Evolutionary conservation across 1,284 basidiomycete species (phyloP).

Genomic region (Volvariella surrecta): DNA sequence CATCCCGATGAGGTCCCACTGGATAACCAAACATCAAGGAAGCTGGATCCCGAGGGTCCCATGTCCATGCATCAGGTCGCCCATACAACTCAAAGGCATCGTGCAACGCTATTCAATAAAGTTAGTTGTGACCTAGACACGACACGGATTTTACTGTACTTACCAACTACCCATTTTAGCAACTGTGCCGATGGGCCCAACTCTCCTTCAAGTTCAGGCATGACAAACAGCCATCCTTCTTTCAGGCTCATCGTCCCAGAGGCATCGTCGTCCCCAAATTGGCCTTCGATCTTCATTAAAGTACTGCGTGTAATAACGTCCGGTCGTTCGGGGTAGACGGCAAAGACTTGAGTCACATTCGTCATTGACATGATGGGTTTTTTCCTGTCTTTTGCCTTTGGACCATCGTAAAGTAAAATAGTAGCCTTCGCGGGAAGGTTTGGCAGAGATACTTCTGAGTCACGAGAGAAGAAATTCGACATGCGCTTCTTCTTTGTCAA

Average conservation of each 20-base stretch:
- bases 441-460: conserved; percentile 17
- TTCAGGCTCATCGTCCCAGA: conserved; percentile 48
- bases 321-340: conserved; percentile 93
- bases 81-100: conserved; percentile 87
- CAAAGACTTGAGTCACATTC: conserved; percentile 66
- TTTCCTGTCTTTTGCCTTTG: conserved; percentile 65
- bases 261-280: conserved; percentile 69
- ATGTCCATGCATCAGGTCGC: conserved; percentile 73
- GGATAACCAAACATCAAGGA: conserved; percentile 83
- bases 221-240: conserved; percentile 82
- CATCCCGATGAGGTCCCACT: conserved; percentile 66
- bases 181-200: conserved; percentile 56
- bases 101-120: conserved; percentile 53
- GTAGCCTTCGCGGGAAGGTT: conserved; percentile 31
- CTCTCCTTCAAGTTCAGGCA: conserved; percentile 65
- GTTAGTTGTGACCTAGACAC: conserved; percentile 5
- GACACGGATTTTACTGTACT: conserved; percentile 13
- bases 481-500: conserved; percentile 50
- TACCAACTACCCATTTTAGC: conserved; percentile 91
- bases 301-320: conserved; percentile 83
- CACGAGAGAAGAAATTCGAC: conserved; percentile 56
- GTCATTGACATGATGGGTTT: conserved; percentile 51
- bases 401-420: conserved; percentile 51
- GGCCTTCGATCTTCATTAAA: conserved; percentile 82
- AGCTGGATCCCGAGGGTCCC: conserved; percentile 73